Percentiles rank a stretch among this genome's conserved stretches.
phyloP scores from a whole-genome alignment of 768 basidiomycete species.

The Suillus alpinus region DNA sequence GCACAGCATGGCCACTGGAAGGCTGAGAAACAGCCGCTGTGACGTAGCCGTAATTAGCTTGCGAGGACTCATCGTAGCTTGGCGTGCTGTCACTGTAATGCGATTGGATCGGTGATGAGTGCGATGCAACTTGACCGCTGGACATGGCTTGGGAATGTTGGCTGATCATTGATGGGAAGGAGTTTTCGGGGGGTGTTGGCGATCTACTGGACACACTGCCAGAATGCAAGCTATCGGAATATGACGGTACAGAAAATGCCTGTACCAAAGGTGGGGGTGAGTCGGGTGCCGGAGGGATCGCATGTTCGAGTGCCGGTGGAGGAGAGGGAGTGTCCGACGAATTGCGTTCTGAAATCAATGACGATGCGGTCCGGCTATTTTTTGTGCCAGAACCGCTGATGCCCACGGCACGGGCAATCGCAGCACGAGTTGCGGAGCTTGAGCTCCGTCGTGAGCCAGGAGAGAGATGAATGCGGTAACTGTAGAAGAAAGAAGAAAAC shows the following conservation, averaged over 20 bases:
- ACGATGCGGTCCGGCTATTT: constrained; percentile 23
- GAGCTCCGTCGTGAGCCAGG: constrained; percentile 74
- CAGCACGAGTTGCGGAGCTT: constrained; percentile 51
- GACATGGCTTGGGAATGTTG: constrained; percentile 35
- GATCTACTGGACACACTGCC: constrained; percentile 40
- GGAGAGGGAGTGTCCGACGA: constrained; percentile 26
- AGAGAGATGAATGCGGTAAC: constrained; percentile 79
- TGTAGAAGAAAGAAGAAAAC: constrained; percentile 27
- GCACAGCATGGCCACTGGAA: constrained; percentile 18
- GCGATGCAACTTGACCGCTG: constrained; percentile 31
- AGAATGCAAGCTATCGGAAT: constrained; percentile 28
- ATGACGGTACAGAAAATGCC: constrained; percentile 31
- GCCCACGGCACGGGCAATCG: constrained; percentile 44
- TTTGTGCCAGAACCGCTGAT: constrained; percentile 18
- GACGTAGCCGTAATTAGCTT: constrained; percentile 30
- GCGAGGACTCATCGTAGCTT: constrained; percentile 29
- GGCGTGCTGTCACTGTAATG: constrained; percentile 31
- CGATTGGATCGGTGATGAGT: constrained; percentile 28
- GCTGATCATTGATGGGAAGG: constrained; percentile 36
- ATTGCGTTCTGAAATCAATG: constrained; percentile 23
- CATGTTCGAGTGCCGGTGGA: constrained; percentile 47
- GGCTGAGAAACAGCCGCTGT: constrained; percentile 22
- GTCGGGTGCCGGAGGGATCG: constrained; percentile 45
- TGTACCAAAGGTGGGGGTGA: constrained; percentile 55
- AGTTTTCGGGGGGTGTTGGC: constrained; percentile 43